Evolutionary conservation across 352 stramenopile genomes (phyloP).

Genomic region (Phytophthora sp.): DNA sequence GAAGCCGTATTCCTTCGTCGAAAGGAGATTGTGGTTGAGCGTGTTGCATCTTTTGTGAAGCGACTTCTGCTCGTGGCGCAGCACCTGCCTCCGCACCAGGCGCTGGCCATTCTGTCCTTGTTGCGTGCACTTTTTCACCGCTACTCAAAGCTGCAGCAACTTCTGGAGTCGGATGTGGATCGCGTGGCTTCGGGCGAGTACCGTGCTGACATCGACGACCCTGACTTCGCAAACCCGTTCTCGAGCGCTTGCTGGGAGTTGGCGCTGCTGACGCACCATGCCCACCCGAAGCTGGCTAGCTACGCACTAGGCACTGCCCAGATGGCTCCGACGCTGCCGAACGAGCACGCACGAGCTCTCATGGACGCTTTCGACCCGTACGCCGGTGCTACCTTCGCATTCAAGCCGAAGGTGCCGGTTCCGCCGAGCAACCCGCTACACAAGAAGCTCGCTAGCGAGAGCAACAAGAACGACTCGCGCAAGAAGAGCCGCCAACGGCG

Average conservation of each 20-base stretch:
- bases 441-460: slow-evolving; percentile 70
- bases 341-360: slow-evolving; percentile 67
- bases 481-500: slow-evolving; percentile 57
- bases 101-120: slow-evolving; percentile 88
- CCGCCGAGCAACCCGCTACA: slow-evolving; percentile 73
- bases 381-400: slow-evolving; percentile 49
- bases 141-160: slow-evolving; percentile 93
- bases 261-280: slow-evolving; percentile 85
- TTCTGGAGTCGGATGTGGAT: slow-evolving; percentile 97
- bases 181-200: slow-evolving; percentile 94
- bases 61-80: slow-evolving; percentile 91
- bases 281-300: slow-evolving; percentile 78
- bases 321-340: slow-evolving; percentile 64
- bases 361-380: slow-evolving; percentile 68
- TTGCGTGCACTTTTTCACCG: slow-evolving; percentile 90
- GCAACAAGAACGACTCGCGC: slow-evolving; percentile 53
- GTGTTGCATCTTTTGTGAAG: slow-evolving; percentile 96
- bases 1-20: slow-evolving; percentile 93
- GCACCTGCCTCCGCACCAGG: slow-evolving; percentile 82
- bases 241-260: slow-evolving; percentile 95
- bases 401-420: slow-evolving; percentile 67
- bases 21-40: slow-evolving; percentile 94
- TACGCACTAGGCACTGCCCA: slow-evolving; percentile 73
- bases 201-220: slow-evolving; percentile 91
- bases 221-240: slow-evolving; percentile 96